These are phyloP conservation scores for Pseudohalonectria lignicola DNA, from an alignment of 2,329 filamentous ascomycete genomes.

Conservation along the genomic window DNA sequence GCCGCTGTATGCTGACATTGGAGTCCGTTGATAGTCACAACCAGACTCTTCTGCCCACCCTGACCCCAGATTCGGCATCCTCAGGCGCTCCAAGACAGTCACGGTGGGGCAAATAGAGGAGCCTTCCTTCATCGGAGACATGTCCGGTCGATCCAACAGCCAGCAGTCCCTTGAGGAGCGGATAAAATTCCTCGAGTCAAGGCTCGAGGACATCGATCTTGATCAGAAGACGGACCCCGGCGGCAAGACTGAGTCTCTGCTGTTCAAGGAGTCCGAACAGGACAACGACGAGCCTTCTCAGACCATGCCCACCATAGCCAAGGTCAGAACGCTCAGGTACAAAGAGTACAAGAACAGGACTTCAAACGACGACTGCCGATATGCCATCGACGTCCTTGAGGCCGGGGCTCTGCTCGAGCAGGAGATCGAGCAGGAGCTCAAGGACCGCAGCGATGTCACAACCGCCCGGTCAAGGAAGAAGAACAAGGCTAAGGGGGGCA, in stretches of 20 bases:
- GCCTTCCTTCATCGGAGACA: too few species aligned
- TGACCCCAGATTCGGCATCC: too few species aligned
- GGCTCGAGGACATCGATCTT: not conserved
- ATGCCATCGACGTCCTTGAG: conserved; percentile 25
- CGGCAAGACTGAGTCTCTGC: not conserved
- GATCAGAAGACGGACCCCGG: not conserved
- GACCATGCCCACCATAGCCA: too few species aligned
- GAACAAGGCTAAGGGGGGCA: too few species aligned
- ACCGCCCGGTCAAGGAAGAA: not conserved
- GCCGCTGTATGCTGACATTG: too few species aligned
- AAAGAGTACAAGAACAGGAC: not conserved
- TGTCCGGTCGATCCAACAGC: not conserved
- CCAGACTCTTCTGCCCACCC: too few species aligned
- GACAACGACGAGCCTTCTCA: too few species aligned
- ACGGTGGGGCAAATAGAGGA: too few species aligned
- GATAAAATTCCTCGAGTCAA: not conserved
- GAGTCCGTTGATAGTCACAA: too few species aligned
- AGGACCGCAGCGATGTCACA: not conserved
- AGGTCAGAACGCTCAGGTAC: not conserved
- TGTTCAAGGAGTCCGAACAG: not conserved
- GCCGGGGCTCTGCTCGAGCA: not conserved
- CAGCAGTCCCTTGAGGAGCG: not conserved
- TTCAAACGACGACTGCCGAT: conserved; percentile 3
- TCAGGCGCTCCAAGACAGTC: too few species aligned
- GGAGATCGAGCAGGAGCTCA: not conserved